Percentiles rank a stretch among this genome's conserved stretches.
Evolutionary conservation across 2,329 filamentous ascomycete genomes (phyloP).

Genomic region (Penicillium brevicompactum): DNA sequence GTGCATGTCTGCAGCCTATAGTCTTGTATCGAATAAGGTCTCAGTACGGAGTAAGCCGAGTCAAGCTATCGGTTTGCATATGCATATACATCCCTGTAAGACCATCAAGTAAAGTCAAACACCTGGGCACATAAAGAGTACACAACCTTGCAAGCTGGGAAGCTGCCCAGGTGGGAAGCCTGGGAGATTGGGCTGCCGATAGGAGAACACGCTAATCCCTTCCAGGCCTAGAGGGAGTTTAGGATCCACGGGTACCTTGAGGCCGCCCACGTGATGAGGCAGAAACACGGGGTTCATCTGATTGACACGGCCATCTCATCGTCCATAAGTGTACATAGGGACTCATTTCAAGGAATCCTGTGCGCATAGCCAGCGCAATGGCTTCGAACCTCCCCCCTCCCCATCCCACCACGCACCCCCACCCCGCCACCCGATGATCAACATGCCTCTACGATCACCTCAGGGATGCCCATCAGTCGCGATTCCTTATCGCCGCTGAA

Average conservation of each 20-base stretch:
- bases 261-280: constrained; percentile 11
- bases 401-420: constrained; percentile 63
- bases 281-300: constrained; percentile 8
- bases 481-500: constrained; percentile 52
- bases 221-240: neutral
- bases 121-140: too few relatives aligned
- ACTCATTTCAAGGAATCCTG: constrained; percentile 9
- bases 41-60: neutral
- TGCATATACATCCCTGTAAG: neutral
- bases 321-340: constrained; percentile 1
- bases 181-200: neutral
- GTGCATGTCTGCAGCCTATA: constrained; percentile 1
- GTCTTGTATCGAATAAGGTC: neutral
- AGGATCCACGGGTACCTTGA: neutral
- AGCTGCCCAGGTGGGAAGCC: neutral
- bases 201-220: neutral
- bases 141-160: too few relatives aligned
- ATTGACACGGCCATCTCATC: neutral
- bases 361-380: constrained; percentile 46
- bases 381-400: constrained; percentile 61
- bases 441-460: constrained; percentile 22
- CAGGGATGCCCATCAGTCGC: constrained; percentile 43
- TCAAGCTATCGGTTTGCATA: neutral
- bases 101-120: neutral
- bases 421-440: constrained; percentile 61